Evolutionary conservation across 2,329 filamentous ascomycete genomes (phyloP), one percentile per base, ranked within the genome.

Genomic region (Tolypocladium tundrense): DNA sequence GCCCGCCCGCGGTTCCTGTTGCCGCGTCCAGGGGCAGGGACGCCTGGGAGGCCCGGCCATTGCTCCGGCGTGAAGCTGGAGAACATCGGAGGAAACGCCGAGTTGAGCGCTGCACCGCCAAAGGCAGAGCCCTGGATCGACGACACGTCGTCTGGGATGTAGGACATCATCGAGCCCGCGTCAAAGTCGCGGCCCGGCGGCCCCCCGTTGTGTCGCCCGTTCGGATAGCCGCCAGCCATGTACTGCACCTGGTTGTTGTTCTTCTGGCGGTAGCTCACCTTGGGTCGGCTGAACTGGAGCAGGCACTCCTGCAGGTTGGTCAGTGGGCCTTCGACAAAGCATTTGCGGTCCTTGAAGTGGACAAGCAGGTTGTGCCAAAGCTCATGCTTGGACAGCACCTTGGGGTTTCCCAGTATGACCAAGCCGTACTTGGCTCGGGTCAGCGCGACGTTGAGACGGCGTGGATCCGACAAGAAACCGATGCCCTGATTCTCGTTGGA

Each of bases 401-500:
- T 97, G 39, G 94, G 94, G 69, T 99, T 99, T 62, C 94, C 94
- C 10, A 99, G 85, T 68, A 99, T 97, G 60, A 97, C 94, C 39
- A 97, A 79, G 59, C 94, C 94, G 68, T 93, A 99, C 75, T 97
- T 97, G 61, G 94, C 94, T 77, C 94, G 90, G 55, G 94, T 99
- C 64, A 99, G 82, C 43, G 93, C 94, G 27, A 99, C 94, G 69
- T 99, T 99, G 67, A 99, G 85, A 80, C 94, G 93, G 64, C 94
- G 90, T 56, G 94, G 94, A 66, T 99, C 94, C 60, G 92, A 97
- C 79, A 99, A 79, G 84, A 99, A 99, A 75, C 94, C 94, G 67
- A 99, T 99, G 64, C 94, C 94, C 72, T 99, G 94, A 72, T 97
- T 96, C 67, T 99, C 94, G 71, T 99, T 99, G 70, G 93, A 97